Conservation (phyloP, 202 grass and related monocot species). For the Carex arenaria region DNA sequence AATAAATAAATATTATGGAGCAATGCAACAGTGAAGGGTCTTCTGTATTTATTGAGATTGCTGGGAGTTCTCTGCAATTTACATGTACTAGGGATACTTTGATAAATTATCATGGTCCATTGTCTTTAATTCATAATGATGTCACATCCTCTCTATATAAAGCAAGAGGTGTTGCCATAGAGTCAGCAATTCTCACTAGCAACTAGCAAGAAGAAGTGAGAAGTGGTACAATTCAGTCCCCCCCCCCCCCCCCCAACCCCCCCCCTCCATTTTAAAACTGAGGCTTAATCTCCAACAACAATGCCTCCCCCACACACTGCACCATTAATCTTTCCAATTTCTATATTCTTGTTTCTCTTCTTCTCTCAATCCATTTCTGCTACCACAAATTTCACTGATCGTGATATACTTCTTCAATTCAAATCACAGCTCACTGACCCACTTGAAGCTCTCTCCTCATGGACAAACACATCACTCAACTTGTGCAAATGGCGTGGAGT, state of each 20-base stretch:
- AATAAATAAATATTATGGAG: no score
- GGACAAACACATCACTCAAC: slow-evolving; percentile 31
- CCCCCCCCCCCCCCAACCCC: no score
- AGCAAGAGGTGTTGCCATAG: neutral
- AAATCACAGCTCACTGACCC: slow-evolving; percentile 29
- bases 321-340: neutral
- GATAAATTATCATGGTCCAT: no score
- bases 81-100: no score
- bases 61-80: no score
- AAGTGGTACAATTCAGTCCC: neutral
- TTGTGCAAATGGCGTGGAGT: slow-evolving; percentile 49
- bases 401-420: slow-evolving; percentile 32
- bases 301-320: neutral
- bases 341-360: neutral
- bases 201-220: no score
- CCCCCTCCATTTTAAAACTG: neutral
- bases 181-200: neutral
- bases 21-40: no score
- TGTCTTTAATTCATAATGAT: neutral
- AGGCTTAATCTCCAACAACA: neutral
- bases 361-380: slow-evolving; percentile 6
- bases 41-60: no score
- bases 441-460: slow-evolving; percentile 24
- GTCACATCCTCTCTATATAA: neutral
- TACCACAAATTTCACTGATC: neutral